Evolutionary conservation across 306 rosid genomes (phyloP).

Genomic region (Aeschynomene evenia): DNA sequence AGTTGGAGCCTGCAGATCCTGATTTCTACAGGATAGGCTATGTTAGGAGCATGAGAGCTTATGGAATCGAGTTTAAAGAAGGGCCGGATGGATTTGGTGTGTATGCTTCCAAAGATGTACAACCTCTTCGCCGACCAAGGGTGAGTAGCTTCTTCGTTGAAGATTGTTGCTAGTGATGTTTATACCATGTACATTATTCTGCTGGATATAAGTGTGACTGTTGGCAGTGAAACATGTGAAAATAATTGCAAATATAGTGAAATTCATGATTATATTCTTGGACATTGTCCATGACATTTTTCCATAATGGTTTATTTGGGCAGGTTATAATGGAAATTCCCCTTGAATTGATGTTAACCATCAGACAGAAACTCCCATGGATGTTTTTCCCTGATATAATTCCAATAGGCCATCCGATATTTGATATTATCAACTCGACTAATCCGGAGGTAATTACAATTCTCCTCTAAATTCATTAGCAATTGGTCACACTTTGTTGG

Average conservation of each 20-base stretch:
- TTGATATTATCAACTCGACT: conserved; percentile 90
- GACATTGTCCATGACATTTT: background rate
- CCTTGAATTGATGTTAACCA: conserved; percentile 81
- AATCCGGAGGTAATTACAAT: conserved; percentile 75
- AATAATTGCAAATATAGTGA: background rate
- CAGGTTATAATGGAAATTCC: conserved; percentile 99
- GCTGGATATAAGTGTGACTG: background rate
- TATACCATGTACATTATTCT: background rate
- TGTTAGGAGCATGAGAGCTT: conserved; percentile 86
- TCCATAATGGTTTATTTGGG: conserved; percentile 28
- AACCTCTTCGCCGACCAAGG: conserved; percentile 91
- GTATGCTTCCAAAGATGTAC: conserved; percentile 94
- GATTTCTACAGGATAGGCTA: conserved; percentile 93
- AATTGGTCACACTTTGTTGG: background rate
- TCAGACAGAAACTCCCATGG: conserved; percentile 91
- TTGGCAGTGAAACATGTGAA: background rate
- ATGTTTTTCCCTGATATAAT: conserved; percentile 96
- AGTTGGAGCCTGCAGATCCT: conserved; percentile 93
- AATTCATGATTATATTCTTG: background rate
- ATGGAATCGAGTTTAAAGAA: conserved; percentile 90
- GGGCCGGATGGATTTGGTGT: conserved; percentile 96
- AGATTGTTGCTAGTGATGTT: background rate
- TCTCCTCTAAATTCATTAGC: conserved; percentile 8
- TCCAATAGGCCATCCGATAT: conserved; percentile 93
- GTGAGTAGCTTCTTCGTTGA: conserved; percentile 53